Evolutionary conservation across 2,329 filamentous ascomycete genomes (phyloP).

Genomic region (Pyrenochaeta sp.): DNA sequence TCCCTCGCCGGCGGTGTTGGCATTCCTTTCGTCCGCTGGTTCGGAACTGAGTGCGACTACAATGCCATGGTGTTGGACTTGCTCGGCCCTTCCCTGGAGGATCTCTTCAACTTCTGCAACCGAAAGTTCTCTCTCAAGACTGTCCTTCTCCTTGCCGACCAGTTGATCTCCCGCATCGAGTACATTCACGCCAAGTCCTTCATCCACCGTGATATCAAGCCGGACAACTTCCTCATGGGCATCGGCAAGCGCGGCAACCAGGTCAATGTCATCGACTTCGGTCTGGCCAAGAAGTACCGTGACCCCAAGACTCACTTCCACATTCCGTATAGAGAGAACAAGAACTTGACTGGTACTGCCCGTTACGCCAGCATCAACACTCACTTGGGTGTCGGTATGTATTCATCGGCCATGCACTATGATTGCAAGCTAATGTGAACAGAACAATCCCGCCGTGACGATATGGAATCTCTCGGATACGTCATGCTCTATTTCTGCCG

Average conservation of each 20-base stretch:
- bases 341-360: conserved; percentile 98
- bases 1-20: conserved; percentile 93
- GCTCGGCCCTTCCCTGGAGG: conserved; percentile 92
- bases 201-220: conserved; percentile 99
- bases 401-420: background rate
- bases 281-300: conserved; percentile 98
- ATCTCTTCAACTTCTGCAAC: conserved; percentile 99
- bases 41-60: conserved; percentile 99
- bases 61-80: conserved; percentile 99
- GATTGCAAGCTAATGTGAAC: conserved; percentile 25
- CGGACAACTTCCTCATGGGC: conserved; percentile 99
- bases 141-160: conserved; percentile 92
- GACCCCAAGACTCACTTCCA: conserved; percentile 99
- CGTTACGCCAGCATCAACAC: conserved; percentile 99
- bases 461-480: conserved; percentile 98
- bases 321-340: conserved; percentile 99
- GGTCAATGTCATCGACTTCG: conserved; percentile 99
- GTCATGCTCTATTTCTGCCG: conserved; percentile 99
- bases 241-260: conserved; percentile 99
- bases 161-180: conserved; percentile 98
- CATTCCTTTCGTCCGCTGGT: conserved; percentile 99
- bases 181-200: conserved; percentile 99
- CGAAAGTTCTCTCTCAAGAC: conserved; percentile 99
- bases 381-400: conserved; percentile 86
- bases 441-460: conserved; percentile 98